Conservation (phyloP, 768 basidiomycete species). For the Tricholoma matsutake region DNA sequence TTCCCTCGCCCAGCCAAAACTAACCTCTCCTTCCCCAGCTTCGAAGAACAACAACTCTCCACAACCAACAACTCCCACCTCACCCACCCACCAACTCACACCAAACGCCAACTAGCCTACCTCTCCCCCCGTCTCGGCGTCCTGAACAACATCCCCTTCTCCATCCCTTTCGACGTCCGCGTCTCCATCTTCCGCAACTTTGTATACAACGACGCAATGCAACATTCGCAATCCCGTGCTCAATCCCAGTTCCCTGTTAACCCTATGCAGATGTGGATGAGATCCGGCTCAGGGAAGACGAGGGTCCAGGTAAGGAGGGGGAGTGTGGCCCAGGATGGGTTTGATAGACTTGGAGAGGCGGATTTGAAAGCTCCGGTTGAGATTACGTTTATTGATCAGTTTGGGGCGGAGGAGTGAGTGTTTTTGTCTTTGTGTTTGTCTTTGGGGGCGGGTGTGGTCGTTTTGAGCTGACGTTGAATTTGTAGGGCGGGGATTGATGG, state of each 20-base stretch:
- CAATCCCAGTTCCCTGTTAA: background rate
- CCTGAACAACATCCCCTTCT: conserved; percentile 93
- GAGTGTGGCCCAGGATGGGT: conserved; percentile 87
- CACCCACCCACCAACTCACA: background rate
- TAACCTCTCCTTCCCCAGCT: conserved; percentile 31
- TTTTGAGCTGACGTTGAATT: background rate
- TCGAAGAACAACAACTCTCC: conserved; percentile 61
- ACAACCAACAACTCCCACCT: background rate
- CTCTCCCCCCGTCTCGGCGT: conserved; percentile 86
- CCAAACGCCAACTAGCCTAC: conserved; percentile 66
- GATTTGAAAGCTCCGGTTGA: conserved; percentile 80
- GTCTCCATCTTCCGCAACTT: conserved; percentile 88
- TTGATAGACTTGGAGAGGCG: conserved; percentile 73
- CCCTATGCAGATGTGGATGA: conserved; percentile 12
- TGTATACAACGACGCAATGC: conserved; percentile 57
- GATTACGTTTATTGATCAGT: conserved; percentile 93
- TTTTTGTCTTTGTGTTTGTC: background rate
- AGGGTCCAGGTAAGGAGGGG: conserved; percentile 64
- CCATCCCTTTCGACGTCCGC: conserved; percentile 90
- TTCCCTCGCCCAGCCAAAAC: background rate
- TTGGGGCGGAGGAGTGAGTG: conserved; percentile 78
- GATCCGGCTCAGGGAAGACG: conserved; percentile 19
- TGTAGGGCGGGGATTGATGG: conserved; percentile 88
- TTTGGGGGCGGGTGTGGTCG: no score
- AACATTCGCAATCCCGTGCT: conserved; percentile 2